phyloP scores from a whole-genome alignment of 2,329 filamentous ascomycete species.

The Beauveria medogensis region DNA sequence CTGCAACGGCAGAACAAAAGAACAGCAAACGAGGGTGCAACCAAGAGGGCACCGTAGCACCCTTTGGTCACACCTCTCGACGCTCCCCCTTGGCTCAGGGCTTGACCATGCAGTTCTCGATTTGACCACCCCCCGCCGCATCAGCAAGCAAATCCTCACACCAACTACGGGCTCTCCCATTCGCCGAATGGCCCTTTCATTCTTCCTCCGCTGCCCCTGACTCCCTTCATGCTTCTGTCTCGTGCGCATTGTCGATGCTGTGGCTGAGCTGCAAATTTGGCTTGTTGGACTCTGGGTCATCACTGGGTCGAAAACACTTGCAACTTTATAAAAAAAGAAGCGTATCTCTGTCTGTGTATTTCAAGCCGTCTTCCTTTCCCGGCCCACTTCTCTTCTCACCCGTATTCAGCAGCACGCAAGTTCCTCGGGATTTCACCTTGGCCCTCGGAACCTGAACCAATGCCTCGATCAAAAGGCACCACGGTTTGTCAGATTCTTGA shows the following conservation, averaged over 20 bases:
- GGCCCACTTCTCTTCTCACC: background rate
- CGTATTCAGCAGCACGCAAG: background rate
- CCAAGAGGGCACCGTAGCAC: background rate
- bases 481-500: background rate
- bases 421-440: background rate
- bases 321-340: slow-evolving; percentile 5
- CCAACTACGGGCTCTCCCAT: background rate
- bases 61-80: background rate
- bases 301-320: slow-evolving; percentile 29
- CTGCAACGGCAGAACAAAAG: background rate
- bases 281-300: slow-evolving; percentile 47
- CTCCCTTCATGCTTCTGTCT: slow-evolving; percentile 2
- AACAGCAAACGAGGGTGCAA: background rate
- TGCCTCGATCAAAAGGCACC: background rate
- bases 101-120: background rate
- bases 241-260: slow-evolving; percentile 13
- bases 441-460: background rate
- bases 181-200: background rate
- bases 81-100: background rate
- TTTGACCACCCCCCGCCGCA: background rate
- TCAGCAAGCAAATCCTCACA: background rate
- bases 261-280: slow-evolving; percentile 49
- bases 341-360: slow-evolving; percentile 12
- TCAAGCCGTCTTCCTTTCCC: background rate
- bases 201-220: background rate